Percentiles rank a stretch among this genome's conserved stretches.
Conservation (phyloP, 2,329 filamentous ascomycete genomes). For the Niveomyces coronatus region DNA sequence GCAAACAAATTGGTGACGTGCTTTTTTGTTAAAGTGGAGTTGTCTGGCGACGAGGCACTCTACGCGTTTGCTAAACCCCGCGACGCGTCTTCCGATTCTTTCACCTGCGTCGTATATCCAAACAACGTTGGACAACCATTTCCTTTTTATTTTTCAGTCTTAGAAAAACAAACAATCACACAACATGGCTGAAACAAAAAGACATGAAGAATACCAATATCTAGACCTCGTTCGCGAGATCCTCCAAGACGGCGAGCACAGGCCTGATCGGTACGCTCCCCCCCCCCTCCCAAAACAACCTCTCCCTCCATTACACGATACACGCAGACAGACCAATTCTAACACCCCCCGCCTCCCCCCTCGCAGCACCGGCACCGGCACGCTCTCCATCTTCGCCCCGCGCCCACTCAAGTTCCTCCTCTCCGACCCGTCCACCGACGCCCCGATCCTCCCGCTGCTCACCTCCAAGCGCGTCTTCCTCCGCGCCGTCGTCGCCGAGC, state of each 20-base stretch:
- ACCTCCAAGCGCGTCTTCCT: constrained; percentile 97
- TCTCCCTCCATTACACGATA: no score
- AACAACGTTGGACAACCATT: no score
- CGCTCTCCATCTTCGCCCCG: constrained; percentile 80
- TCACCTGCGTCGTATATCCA: no score
- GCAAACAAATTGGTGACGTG: no score
- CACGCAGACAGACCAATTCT: no score
- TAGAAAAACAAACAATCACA: neutral
- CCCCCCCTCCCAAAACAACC: neutral
- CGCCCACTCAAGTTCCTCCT: constrained; percentile 79
- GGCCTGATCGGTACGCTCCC: constrained; percentile 64
- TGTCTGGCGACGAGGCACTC: constrained; percentile 3
- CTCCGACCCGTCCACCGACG: constrained; percentile 45
- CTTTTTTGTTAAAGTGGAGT: neutral
- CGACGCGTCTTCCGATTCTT: constrained; percentile 8
- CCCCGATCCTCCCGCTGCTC: constrained; percentile 74
- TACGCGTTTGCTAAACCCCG: constrained; percentile 5
- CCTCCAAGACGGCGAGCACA: constrained; percentile 70
- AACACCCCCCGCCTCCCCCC: neutral
- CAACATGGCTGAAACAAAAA: constrained; percentile 10
- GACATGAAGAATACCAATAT: constrained; percentile 89
- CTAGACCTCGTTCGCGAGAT: constrained; percentile 82
- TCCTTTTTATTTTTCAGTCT: neutral
- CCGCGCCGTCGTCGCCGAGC: constrained; percentile 79
- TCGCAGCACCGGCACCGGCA: constrained; percentile 83